phyloP scores from a whole-genome alignment of 2,329 filamentous ascomycete species.

The Chrysoporthe deuterocubensis region DNA sequence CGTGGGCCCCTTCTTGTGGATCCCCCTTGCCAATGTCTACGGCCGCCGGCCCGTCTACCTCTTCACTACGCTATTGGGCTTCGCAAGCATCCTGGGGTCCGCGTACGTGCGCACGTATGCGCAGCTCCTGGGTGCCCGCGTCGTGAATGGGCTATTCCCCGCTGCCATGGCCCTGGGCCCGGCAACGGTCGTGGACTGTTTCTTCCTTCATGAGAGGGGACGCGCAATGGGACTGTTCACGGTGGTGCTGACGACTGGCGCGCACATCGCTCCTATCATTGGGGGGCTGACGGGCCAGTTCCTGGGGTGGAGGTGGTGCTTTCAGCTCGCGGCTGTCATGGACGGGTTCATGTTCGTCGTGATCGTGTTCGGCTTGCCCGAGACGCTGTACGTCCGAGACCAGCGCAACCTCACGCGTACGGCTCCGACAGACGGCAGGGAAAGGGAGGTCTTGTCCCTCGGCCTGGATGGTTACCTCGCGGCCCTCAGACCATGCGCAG shows the following conservation, averaged over 20 bases:
- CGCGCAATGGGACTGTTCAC: constrained; percentile 38
- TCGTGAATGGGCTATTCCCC: constrained; percentile 37
- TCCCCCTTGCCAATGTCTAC: constrained; percentile 33
- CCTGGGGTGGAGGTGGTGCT: constrained; percentile 27
- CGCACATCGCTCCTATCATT: constrained; percentile 36
- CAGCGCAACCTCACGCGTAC: constrained; percentile 13
- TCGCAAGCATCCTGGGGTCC: constrained; percentile 30
- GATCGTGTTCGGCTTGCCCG: constrained; percentile 36
- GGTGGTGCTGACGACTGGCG: constrained; percentile 35
- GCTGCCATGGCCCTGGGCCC: constrained; percentile 39
- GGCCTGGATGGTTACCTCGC: constrained; percentile 26
- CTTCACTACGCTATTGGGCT: constrained; percentile 32
- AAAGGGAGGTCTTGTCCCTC: constrained; percentile 15
- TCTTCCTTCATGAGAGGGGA: constrained; percentile 39
- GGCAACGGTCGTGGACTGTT: constrained; percentile 37
- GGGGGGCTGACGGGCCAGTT: constrained; percentile 27
- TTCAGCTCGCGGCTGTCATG: constrained; percentile 36
- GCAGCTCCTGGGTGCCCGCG: constrained; percentile 32
- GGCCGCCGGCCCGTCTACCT: constrained; percentile 34
- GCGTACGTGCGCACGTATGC: constrained; percentile 30
- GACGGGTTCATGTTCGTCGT: constrained; percentile 35
- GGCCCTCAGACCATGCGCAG: constrained; percentile 31
- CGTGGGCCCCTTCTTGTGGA: constrained; percentile 30
- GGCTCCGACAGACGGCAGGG: constrained; percentile 2
- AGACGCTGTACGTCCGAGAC: constrained; percentile 37